These are phyloP conservation scores for Baorangia bicolor DNA, from an alignment of 768 basidiomycete genomes.

Conservation along the genomic window DNA sequence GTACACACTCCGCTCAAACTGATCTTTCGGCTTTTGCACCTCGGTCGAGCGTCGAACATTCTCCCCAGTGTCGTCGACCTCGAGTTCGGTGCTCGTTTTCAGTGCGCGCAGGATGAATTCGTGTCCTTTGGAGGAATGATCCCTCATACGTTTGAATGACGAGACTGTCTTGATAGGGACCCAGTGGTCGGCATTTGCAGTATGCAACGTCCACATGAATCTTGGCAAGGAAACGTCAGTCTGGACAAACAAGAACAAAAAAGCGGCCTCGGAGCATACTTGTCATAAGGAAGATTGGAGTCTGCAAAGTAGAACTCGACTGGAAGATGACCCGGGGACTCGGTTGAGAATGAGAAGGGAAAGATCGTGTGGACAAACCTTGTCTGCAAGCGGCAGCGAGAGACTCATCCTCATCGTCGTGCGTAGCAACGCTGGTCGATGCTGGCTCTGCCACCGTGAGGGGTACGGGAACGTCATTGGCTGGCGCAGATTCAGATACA, in stretches of 20 bases:
- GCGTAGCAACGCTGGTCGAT: constrained; percentile 16
- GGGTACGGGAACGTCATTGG: not conserved
- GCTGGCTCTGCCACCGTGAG: not conserved
- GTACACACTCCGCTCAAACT: constrained; percentile 84
- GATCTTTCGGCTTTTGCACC: constrained; percentile 72
- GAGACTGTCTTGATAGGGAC: constrained; percentile 82
- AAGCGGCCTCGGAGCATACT: constrained; percentile 39
- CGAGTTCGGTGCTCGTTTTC: constrained; percentile 52
- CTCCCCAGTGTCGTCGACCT: constrained; percentile 69
- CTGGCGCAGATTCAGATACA: constrained; percentile 9
- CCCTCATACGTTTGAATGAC: constrained; percentile 95
- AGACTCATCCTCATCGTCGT: constrained; percentile 43
- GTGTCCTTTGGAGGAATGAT: constrained; percentile 56
- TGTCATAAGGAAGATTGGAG: constrained; percentile 92
- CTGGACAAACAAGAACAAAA: not conserved
- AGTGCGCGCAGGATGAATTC: constrained; percentile 75
- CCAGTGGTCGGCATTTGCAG: constrained; percentile 83
- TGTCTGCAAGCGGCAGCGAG: constrained; percentile 54
- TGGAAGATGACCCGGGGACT: constrained; percentile 29
- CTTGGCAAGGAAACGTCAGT: constrained; percentile 35
- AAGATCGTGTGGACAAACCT: constrained; percentile 36
- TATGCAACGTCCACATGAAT: constrained; percentile 94
- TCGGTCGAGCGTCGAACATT: constrained; percentile 77
- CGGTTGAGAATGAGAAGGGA: not conserved
- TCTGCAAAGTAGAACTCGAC: constrained; percentile 98